Base-by-base conservation (phyloP, 768 basidiomycete species). In the Gloeostereum incarnatum region DNA sequence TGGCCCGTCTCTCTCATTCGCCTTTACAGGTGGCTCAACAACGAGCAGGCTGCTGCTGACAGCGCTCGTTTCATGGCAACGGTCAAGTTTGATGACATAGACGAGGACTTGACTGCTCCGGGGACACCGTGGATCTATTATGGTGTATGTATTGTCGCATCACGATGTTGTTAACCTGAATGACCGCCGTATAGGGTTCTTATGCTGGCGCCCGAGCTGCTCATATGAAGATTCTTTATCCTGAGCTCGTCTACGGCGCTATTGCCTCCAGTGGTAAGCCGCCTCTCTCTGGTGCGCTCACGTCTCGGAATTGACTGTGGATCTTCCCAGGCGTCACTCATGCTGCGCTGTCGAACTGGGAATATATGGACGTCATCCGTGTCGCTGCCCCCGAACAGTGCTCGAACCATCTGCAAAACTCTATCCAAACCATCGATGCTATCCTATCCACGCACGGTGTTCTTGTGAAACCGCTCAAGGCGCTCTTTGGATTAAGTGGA, bases 141-240 rank as follows among this genome's bases (percentile, higher is more conserved):
- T 50, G 94, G 94, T 10, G 92, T 89, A 55, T 29, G 75, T 49
- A 44, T 13, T 14, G 17, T 19, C 4, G 39, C 16, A 20, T 29
- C 16, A 9, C 31, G n/a, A n/a, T 19, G 9, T 22, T n/a, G 16
- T 36, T 23, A 40, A 37, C 13, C 34, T 45, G n/a, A 24, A 45
- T 34, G 21, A n/a, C 32, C 9, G 16, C 26, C 14, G 45, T 27
- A 4, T 47, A 83, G 81, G 84, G 86, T 6, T 91, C 87, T 1
- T 94, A 94, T 48, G 91, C 91, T 7, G 93, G 93, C 43, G 93
- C 92, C 6, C 79, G 92, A 9, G 81, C 91, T 0, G 93, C 93
- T 0, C 88, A 94, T 50, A 90, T 94, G 83, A 77, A 74, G 39
- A 62, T 88, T 22, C 68, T 92, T 18, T 92, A 90, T 51, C 90